Evolutionary conservation across 2,329 filamentous ascomycete species (phyloP), one percentile per base, ranked within the genome.

Genomic region (Tolypocladium tropicale): DNA sequence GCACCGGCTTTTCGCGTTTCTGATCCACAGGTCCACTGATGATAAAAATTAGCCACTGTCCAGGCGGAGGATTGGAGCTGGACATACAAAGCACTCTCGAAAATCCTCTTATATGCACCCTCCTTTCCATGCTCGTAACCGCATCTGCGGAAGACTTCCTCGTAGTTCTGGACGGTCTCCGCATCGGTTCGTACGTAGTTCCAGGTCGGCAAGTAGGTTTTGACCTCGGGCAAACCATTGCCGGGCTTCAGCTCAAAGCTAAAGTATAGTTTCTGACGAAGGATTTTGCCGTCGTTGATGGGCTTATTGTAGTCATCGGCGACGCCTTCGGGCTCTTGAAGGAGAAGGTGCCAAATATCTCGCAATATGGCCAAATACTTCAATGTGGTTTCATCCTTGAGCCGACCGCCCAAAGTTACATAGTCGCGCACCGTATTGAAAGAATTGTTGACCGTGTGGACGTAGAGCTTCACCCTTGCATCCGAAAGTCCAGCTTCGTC

Each of bases 121-220:
- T 57, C 53, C 23, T 57, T 11, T 2, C 59, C 59, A 58, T 55
- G 60, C n/a, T 55, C 41, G 16, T 57, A 39, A 9, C 53, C 48
- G 37, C 53, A 55, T 6, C 43, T 28, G 2, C 53, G 53, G 46
- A 61, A 61, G 16, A 56, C 25, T 6, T 56, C 58, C 43, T 58
- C 54, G 41, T 59, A 59, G 43, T 59, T 59, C 16, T 34, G 36
- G 12, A 61, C 55, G 6, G 58, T 58, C n/a, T 59, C 56, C 36
- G 52, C 55, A 28, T 61, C 59, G 55, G 41, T 58, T 10, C 56
- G 56, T 6, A 58, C 55, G 41, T 61, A 61, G 32, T 57, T 58
- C 58, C 59, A 59, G 0, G 53, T 60, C 10, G 58, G 59, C 30
- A 58, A 10, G 46, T 60, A 59, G 0, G 53, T 54, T 53, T 60